phyloP scores from a whole-genome alignment of 2,329 filamentous ascomycete genomes.

The Didymella segeticola region DNA sequence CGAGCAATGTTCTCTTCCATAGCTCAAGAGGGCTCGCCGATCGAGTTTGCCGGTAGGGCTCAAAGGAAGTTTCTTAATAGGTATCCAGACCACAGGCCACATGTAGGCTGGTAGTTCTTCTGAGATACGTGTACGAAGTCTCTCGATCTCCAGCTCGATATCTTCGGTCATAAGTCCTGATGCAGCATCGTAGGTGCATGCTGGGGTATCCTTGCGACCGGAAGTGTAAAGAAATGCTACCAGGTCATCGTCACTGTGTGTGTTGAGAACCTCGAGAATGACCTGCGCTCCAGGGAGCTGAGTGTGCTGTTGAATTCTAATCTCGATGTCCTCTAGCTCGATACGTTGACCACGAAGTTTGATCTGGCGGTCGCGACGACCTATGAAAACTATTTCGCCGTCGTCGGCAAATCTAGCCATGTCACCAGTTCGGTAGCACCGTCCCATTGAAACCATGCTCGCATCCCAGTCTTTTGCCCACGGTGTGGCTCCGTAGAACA shows the following conservation, averaged over 20 bases:
- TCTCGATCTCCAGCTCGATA: slow-evolving; percentile 23
- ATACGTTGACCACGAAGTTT: slow-evolving; percentile 42
- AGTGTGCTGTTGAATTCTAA: neutral
- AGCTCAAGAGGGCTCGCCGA: slow-evolving; percentile 3
- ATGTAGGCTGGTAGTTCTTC: slow-evolving; percentile 4
- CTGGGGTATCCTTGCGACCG: slow-evolving; percentile 13
- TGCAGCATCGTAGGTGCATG: too few species aligned
- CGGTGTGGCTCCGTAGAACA: slow-evolving; percentile 14
- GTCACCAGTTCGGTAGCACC: slow-evolving; percentile 34
- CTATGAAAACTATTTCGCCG: slow-evolving; percentile 26
- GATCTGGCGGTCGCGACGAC: slow-evolving; percentile 40
- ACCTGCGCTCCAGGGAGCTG: neutral
- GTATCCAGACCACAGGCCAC: slow-evolving; percentile 3
- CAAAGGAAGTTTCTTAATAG: neutral
- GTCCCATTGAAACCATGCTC: slow-evolving; percentile 9
- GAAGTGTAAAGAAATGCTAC: slow-evolving; percentile 1
- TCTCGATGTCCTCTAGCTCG: slow-evolving; percentile 27
- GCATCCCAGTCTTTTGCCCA: slow-evolving; percentile 16
- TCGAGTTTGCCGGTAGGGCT: slow-evolving; percentile 1
- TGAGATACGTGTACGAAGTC: slow-evolving; percentile 33
- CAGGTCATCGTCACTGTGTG: slow-evolving; percentile 8
- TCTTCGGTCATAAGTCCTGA: neutral
- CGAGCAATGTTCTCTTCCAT: too few species aligned
- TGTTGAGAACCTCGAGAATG: slow-evolving; percentile 13
- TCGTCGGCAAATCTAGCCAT: slow-evolving; percentile 29